Evolutionary conservation across 768 basidiomycete genomes (phyloP).

Genomic region (Dictyophora rubrovolvata): DNA sequence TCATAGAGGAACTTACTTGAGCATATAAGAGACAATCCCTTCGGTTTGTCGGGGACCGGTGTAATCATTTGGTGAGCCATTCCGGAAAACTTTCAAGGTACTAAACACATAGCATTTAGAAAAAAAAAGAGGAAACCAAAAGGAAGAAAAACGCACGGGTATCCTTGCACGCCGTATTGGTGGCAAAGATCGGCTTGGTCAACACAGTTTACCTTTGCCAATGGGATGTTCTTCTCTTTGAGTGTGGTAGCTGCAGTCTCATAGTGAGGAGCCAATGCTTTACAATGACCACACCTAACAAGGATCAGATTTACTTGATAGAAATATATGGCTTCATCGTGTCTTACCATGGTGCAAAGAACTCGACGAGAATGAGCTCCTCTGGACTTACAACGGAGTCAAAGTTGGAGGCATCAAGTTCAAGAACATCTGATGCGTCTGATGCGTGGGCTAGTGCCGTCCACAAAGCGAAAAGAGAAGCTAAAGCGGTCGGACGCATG

Average conservation of each 20-base stretch:
- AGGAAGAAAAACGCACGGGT: conserved; percentile 56
- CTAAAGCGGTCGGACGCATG: conserved; percentile 54
- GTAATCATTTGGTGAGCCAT: conserved; percentile 75
- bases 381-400: conserved; percentile 54
- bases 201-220: conserved; percentile 97
- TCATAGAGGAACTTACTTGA: conserved; percentile 52
- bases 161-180: conserved; percentile 79
- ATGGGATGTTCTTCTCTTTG: conserved; percentile 80
- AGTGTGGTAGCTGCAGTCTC: conserved; percentile 89
- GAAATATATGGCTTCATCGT: neutral
- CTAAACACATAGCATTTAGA: neutral
- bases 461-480: conserved; percentile 42
- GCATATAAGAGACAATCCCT: conserved; percentile 93
- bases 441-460: conserved; percentile 40
- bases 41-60: conserved; percentile 86
- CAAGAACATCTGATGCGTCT: conserved; percentile 70
- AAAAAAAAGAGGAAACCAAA: neutral
- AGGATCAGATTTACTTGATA: neutral
- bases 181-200: conserved; percentile 89
- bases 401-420: conserved; percentile 61
- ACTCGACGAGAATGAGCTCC: conserved; percentile 81
- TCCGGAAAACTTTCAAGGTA: conserved; percentile 67
- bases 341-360: conserved; percentile 78
- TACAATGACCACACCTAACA: conserved; percentile 88
- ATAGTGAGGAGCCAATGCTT: conserved; percentile 87